Base-by-base conservation (phyloP, 805 yeast genomes). In the Ogataea allantospora region DNA sequence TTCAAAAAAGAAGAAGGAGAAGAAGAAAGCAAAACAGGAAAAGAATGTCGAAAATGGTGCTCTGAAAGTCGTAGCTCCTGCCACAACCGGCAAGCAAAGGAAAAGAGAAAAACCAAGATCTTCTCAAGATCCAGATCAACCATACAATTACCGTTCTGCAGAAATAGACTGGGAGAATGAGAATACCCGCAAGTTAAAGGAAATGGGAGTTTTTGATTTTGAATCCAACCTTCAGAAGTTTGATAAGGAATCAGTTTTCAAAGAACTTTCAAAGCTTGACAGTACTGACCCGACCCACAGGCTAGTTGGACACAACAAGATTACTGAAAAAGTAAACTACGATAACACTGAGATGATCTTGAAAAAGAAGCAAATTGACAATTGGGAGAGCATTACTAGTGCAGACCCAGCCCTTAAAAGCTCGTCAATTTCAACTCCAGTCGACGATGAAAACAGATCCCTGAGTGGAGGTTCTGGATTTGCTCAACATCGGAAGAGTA, bases 171-270 rank as follows among this genome's bases (percentile, higher is more conserved):
- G 80, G 79, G 71, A 67, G 36, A 38, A 44, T 7, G 77, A 69
- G 27, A 76, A 72, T 40, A 70, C 77, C 21, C 48, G 63, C 40
- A 63, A 67, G 42, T 71, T 76, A 57, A 69, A 76, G 47, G 45
- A 61, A 13, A 57, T 70, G 38, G 71, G 67, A 15, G 96, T 88
- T 46, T 89, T 89, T 62, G 96, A 89, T 58, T 89, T 89, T 60
- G 86, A 78, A 38, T 80, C 86, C 10, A 86, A 84, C 55, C 69
- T 89, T 46, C 81, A 81, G 16, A 78, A 80, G 68, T 89, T 89
- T 54, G 93, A 89, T 59, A 89, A 89, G 59, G 67, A 71, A 42
- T 70, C 80, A 5, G 91, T 88, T 3, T 83, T 89, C 59, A 84
- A 83, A 33, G 88, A 87, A 55, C 73, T 89, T 53, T 78, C 77